These are phyloP conservation scores for Primulina huaijiensis DNA, from an alignment of 257 asterid species.

Conservation along the genomic window DNA sequence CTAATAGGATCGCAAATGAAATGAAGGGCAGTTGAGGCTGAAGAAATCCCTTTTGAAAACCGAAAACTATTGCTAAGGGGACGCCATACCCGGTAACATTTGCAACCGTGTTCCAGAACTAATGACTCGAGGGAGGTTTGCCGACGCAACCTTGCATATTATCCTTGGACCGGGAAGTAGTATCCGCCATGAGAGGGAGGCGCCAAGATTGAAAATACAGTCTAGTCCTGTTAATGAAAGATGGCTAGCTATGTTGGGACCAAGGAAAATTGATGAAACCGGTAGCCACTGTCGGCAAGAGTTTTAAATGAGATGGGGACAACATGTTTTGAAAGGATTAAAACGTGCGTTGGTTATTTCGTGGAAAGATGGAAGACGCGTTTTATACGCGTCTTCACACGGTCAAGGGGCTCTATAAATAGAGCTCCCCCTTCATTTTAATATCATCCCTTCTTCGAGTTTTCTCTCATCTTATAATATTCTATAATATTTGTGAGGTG, in stretches of 20 bases:
- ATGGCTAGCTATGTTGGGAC: slow-evolving; percentile 93
- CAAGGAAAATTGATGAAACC: slow-evolving; percentile 69
- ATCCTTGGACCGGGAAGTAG: slow-evolving; percentile 52
- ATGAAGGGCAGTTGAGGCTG: slow-evolving; percentile 65
- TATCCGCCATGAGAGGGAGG: slow-evolving; percentile 82
- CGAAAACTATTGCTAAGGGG: slow-evolving; percentile 45
- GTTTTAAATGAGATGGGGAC: no score
- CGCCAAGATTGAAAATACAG: slow-evolving; percentile 92
- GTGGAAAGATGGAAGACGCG: no score
- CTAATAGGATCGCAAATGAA: slow-evolving; percentile 65
- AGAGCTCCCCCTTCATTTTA: no score
- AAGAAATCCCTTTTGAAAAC: slow-evolving; percentile 54
- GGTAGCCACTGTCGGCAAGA: no score
- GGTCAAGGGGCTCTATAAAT: no score
- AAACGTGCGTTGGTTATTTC: no score
- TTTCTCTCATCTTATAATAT: no score
- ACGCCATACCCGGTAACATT: slow-evolving; percentile 49
- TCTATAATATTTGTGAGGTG: no score
- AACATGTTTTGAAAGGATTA: no score
- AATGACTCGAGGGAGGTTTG: slow-evolving; percentile 69
- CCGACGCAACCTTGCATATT: slow-evolving; percentile 29
- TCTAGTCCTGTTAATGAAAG: slow-evolving; percentile 89
- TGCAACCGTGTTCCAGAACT: slow-evolving; percentile 76
- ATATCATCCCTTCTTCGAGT: no score
- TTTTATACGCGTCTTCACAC: no score